Conservation (phyloP, 2,329 filamentous ascomycete species). For the Pyrenophora seminiperda region DNA sequence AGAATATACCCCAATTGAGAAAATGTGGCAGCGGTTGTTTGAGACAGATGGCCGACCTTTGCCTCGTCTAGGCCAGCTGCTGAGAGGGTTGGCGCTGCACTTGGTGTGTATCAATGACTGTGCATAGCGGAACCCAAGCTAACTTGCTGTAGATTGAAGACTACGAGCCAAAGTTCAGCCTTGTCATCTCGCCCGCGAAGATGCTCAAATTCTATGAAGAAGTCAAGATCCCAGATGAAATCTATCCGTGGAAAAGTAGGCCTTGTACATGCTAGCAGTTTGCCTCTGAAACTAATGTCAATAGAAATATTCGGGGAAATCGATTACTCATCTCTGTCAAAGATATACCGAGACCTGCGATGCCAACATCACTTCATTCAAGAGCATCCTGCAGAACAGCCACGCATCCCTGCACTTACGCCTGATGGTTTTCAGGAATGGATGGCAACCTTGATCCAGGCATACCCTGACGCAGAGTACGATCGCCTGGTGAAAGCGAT, state of each 20-base stretch:
- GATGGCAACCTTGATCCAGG: constrained; percentile 73
- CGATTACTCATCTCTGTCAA: constrained; percentile 48
- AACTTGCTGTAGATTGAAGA: constrained; percentile 65
- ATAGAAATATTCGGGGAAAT: constrained; percentile 52
- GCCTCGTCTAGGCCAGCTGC: constrained; percentile 68
- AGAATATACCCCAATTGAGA: constrained; percentile 58
- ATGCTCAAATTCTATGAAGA: constrained; percentile 74
- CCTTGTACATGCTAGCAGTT: not conserved
- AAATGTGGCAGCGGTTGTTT: constrained; percentile 78
- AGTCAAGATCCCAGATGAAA: constrained; percentile 67
- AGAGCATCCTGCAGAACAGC: constrained; percentile 48
- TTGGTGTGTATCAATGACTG: constrained; percentile 59
- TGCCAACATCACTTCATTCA: constrained; percentile 58
- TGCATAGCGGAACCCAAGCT: not conserved
- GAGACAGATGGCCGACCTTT: constrained; percentile 70
- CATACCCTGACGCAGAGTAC: constrained; percentile 77
- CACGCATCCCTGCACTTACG: constrained; percentile 53
- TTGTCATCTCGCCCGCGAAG: constrained; percentile 78
- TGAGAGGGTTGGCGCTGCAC: constrained; percentile 74
- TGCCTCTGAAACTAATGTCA: constrained; percentile 10
- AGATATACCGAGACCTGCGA: constrained; percentile 54
- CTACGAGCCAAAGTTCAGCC: constrained; percentile 67
- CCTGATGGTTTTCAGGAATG: constrained; percentile 60
- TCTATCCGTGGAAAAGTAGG: constrained; percentile 71
- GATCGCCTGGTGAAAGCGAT: constrained; percentile 71